Conservation (phyloP, 2,329 filamentous ascomycete genomes). For the Acarospora socialis region DNA sequence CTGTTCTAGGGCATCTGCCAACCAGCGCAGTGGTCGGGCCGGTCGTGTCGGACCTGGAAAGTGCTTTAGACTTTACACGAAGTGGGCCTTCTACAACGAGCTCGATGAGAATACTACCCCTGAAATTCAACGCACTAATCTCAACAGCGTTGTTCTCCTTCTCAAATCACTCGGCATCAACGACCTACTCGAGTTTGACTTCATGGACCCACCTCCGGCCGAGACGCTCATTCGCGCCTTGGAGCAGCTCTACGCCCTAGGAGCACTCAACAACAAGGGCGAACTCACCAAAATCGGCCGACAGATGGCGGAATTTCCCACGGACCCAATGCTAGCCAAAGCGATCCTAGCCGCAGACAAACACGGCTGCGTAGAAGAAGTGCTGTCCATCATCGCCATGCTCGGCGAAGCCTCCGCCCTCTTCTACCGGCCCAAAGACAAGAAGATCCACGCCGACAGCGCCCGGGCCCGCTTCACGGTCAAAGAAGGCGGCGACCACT, state of each 20-base stretch:
- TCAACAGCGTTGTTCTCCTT: conserved; percentile 70
- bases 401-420: conserved; percentile 74
- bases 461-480: conserved; percentile 79
- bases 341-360: conserved; percentile 77
- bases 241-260: conserved; percentile 81
- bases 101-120: conserved; percentile 84
- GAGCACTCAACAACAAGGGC: conserved; percentile 76
- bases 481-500: conserved; percentile 79
- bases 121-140: conserved; percentile 81
- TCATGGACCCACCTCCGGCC: conserved; percentile 83
- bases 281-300: conserved; percentile 81
- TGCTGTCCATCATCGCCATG: conserved; percentile 89
- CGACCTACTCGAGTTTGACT: conserved; percentile 85
- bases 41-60: conserved; percentile 86
- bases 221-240: conserved; percentile 80
- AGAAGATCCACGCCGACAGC: conserved; percentile 89
- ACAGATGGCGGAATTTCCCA: conserved; percentile 91
- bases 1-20: conserved; percentile 80
- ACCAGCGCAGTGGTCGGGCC: conserved; percentile 83
- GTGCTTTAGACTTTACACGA: conserved; percentile 86
- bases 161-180: conserved; percentile 86
- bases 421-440: conserved; percentile 92
- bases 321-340: conserved; percentile 82
- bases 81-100: conserved; percentile 88
- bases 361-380: conserved; percentile 84